A percentile compares a stretch with the other conserved stretches of the same genome.
Evolutionary conservation across 148 eudicot species (phyloP).

Genomic region (Pouteria glomerata): DNA sequence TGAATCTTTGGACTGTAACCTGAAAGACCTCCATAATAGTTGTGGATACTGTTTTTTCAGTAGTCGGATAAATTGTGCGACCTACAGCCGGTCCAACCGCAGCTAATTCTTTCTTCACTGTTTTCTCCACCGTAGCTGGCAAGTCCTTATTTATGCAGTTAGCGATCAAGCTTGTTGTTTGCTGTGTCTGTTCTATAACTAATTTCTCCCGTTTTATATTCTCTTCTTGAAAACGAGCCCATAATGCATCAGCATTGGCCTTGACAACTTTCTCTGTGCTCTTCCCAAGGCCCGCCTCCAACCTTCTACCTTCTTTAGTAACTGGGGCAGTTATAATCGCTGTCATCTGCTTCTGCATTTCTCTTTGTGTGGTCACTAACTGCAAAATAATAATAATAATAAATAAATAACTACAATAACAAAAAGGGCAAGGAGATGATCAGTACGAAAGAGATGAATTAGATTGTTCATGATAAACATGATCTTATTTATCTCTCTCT

Average conservation of each 20-base stretch:
- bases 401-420: no score
- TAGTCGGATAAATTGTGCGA: slow-evolving; percentile 57
- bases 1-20: slow-evolving; percentile 35
- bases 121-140: slow-evolving; percentile 55
- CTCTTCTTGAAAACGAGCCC: slow-evolving; percentile 85
- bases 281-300: slow-evolving; percentile 69
- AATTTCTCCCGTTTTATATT: slow-evolving; percentile 67
- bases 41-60: slow-evolving; percentile 67
- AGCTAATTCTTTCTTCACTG: slow-evolving; percentile 72
- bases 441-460: background rate
- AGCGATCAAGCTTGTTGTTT: slow-evolving; percentile 42
- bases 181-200: slow-evolving; percentile 61
- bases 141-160: slow-evolving; percentile 65
- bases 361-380: slow-evolving; percentile 60
- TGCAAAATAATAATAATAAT: no score
- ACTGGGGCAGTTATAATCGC: slow-evolving; percentile 42
- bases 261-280: slow-evolving; percentile 68
- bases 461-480: background rate
- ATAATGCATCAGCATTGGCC: slow-evolving; percentile 80
- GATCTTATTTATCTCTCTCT: no score
- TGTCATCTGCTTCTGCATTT: slow-evolving; percentile 69
- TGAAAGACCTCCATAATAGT: slow-evolving; percentile 76
- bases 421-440: background rate
- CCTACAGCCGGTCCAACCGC: slow-evolving; percentile 65
- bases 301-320: slow-evolving; percentile 78